Percentiles rank a stretch among this genome's conserved stretches.
These are phyloP conservation scores for Mortierella sp. DNA, from an alignment of 371 early-diverging fungal species.

Conservation along the genomic window DNA sequence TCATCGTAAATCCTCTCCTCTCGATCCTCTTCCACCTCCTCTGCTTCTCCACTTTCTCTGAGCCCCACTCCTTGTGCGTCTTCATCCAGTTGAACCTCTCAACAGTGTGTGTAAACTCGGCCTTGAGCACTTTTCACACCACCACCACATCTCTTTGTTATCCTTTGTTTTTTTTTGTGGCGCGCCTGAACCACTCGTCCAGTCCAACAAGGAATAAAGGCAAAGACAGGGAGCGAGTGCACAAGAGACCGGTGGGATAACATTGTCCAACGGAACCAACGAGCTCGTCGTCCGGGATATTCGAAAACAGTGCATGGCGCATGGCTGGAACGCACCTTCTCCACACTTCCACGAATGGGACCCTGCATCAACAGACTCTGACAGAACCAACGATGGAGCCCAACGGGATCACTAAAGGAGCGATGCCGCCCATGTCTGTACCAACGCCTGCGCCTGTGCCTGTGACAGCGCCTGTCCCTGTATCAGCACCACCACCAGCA, in stretches of 20 bases:
- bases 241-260: constrained; percentile 15
- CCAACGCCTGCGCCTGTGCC: constrained; percentile 18
- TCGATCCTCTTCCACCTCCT: neutral
- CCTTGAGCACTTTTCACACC: neutral
- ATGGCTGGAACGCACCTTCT: constrained; percentile 48
- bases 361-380: constrained; percentile 15
- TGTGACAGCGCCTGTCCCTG: neutral
- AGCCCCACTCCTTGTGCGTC: neutral
- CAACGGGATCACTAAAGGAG: constrained; percentile 39
- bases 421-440: constrained; percentile 18
- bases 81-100: neutral
- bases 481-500: constrained; percentile 12
- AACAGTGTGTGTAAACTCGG: neutral
- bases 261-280: constrained; percentile 15
- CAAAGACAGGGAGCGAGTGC: constrained; percentile 3
- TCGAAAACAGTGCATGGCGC: constrained; percentile 39
- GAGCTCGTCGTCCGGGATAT: constrained; percentile 3
- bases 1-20: neutral
- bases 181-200: constrained; percentile 6
- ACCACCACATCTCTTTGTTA: neutral
- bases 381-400: constrained; percentile 48
- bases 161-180: neutral
- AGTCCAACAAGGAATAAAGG: neutral
- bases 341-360: constrained; percentile 46
- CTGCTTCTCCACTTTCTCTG: neutral